phyloP scores from a whole-genome alignment of 352 stramenopile species.

The Blastocystis sp. region DNA sequence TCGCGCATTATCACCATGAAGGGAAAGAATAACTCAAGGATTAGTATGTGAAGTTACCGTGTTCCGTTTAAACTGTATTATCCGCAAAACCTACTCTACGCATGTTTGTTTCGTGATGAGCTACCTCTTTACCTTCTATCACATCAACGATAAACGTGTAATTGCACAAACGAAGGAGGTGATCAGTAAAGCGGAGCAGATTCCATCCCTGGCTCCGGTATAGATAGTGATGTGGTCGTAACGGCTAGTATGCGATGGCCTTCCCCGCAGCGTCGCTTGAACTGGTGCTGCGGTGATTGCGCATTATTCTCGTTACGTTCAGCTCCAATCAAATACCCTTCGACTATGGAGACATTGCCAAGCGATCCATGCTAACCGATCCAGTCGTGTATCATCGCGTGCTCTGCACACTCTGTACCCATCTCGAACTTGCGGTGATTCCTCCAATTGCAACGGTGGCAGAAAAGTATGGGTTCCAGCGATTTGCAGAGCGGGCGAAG shows the following conservation, averaged over 20 bases:
- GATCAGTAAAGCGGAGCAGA: background rate
- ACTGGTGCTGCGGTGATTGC: background rate
- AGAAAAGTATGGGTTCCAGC: conserved; percentile 22
- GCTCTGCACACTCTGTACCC: background rate
- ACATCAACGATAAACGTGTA: conserved; percentile 1
- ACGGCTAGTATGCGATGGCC: background rate
- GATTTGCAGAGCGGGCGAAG: background rate
- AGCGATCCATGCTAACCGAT: conserved; percentile 41
- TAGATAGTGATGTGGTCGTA: background rate
- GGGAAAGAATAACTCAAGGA: conserved; percentile 50
- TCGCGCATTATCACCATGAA: conserved; percentile 46
- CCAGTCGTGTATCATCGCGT: background rate
- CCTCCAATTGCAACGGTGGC: background rate
- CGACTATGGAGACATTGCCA: conserved; percentile 40
- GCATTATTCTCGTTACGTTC: background rate
- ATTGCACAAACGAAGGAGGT: conserved; percentile 45
- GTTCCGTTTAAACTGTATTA: background rate
- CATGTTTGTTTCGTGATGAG: conserved; percentile 33
- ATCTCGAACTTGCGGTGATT: background rate
- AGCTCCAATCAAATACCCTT: background rate
- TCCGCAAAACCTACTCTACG: background rate
- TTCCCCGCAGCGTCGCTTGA: conserved; percentile 18
- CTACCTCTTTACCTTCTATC: conserved; percentile 34
- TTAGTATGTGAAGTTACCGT: background rate
- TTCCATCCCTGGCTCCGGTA: background rate